Evolutionary conservation across 192 early-diverging fungal species (phyloP), one percentile per base, ranked within the genome.

Genomic region (Entophlyctis luteolus): DNA sequence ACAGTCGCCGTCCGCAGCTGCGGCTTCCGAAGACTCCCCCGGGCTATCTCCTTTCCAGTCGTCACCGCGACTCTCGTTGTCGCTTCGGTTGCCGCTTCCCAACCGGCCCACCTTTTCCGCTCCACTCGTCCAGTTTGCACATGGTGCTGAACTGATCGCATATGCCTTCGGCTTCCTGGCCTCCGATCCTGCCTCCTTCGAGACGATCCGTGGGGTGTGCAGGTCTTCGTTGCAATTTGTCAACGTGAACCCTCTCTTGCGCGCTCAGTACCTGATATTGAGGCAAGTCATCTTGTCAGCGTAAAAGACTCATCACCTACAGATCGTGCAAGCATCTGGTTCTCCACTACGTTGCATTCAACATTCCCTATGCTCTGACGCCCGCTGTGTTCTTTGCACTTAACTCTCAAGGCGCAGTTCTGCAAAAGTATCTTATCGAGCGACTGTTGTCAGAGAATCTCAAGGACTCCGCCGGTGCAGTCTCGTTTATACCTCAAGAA

Each of bases 371-470:
- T 4, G 67, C 54, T 14, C 56, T 69, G 10, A 59, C 67, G 23
- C 62, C 62, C 28, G 14, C 22, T 34, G 62, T 63, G 1, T 63
- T 63, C 31, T 69, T 59, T 33, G 56, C 35, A n/a, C 56, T 69
- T 8, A n/a, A 23, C 5, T 36, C 55, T 42, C 33, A 20, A 25
- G 56, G 56, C 28, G 67, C 55, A 12, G 8, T 18, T 4, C 37
- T 69, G 38, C 67, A 54, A 10, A 69, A 69, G 45, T 47, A 32
- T 32, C 42, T 69, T 12, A 39, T 69, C 14, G 67, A 69, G 38
- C 25, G 8, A 36, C 14, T 59, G 14, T 10, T 57, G 16, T 4
- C 22, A 1, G 28, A 34, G 25, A 57, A 59, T 12, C 62, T 48
- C 18, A 6, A 16, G 18, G 35, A 3, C 27, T n/a, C 20, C 50